phyloP scores from a whole-genome alignment of 495 filamentous ascomycete genomes.

The Evernia prunastri region DNA sequence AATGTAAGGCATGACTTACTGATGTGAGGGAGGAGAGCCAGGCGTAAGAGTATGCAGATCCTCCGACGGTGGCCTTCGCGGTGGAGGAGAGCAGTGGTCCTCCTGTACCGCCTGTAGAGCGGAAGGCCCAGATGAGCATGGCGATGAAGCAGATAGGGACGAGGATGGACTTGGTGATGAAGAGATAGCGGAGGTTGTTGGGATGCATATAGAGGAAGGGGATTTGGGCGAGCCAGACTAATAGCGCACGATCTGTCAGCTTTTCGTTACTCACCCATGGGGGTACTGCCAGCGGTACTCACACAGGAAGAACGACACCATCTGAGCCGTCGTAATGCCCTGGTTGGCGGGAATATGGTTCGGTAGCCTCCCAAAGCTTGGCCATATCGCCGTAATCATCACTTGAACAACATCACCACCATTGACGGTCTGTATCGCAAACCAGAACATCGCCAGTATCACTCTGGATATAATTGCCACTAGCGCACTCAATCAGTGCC shows the following conservation, averaged over 20 bases:
- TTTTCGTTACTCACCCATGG: neutral
- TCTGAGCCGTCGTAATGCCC: constrained; percentile 58
- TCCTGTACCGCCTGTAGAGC: constrained; percentile 23
- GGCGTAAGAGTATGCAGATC: constrained; percentile 39
- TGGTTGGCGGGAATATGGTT: constrained; percentile 50
- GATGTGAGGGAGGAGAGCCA: constrained; percentile 42
- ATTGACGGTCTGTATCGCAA: constrained; percentile 62
- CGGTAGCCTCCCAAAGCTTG: constrained; percentile 48
- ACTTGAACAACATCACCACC: constrained; percentile 58
- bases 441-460: constrained; percentile 66
- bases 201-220: constrained; percentile 45
- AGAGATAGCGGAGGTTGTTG: constrained; percentile 42
- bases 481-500: neutral
- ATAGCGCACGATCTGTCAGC: neutral
- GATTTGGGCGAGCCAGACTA: constrained; percentile 38
- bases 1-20: constrained; percentile 8
- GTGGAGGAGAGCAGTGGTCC: constrained; percentile 20
- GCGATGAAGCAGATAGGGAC: constrained; percentile 44
- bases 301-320: constrained; percentile 59
- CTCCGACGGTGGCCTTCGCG: constrained; percentile 30
- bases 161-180: constrained; percentile 40
- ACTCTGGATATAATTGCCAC: constrained; percentile 61
- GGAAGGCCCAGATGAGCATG: constrained; percentile 45
- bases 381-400: constrained; percentile 65
- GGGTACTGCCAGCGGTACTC: neutral